Conservation (phyloP, 805 yeast species). For the Starmerella scarabaei region DNA sequence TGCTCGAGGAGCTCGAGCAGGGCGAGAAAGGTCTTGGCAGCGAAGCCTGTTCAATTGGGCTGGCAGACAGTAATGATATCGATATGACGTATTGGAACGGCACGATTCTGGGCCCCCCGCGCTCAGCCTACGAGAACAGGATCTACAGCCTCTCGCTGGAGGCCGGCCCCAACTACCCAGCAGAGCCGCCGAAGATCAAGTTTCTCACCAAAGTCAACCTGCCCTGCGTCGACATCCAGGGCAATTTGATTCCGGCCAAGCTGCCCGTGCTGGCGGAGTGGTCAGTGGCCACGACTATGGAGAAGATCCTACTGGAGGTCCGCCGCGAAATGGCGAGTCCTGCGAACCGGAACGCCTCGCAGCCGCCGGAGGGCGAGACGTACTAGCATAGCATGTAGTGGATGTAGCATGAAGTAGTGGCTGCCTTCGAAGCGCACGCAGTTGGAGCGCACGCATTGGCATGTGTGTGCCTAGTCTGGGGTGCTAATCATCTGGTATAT, state of each 20-base stretch:
- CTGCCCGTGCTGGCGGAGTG: constrained; percentile 66
- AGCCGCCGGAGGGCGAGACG: constrained; percentile 81
- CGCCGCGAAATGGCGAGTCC: constrained; percentile 76
- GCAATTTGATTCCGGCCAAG: constrained; percentile 36
- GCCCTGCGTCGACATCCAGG: constrained; percentile 73
- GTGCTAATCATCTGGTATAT: too few relatives aligned
- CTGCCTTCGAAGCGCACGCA: too few relatives aligned
- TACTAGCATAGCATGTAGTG: too few relatives aligned
- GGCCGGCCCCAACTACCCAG: constrained; percentile 81
- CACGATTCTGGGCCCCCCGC: constrained; percentile 95
- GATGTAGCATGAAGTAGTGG: too few relatives aligned
- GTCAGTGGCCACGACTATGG: constrained; percentile 89
- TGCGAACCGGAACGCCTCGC: constrained; percentile 68
- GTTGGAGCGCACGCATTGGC: too few relatives aligned
- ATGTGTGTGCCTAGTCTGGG: too few relatives aligned
- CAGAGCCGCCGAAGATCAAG: constrained; percentile 68
- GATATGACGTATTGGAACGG: constrained; percentile 96
- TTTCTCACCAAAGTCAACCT: constrained; percentile 77
- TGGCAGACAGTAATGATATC: constrained; percentile 80
- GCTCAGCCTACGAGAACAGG: constrained; percentile 77
- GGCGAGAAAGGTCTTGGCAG: constrained; percentile 98
- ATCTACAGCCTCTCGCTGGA: constrained; percentile 71
- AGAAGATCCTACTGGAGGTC: constrained; percentile 75
- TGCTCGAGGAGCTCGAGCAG: constrained; percentile 90
- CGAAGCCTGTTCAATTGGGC: constrained; percentile 91